Percentiles rank a stretch among this genome's conserved stretches.
These are phyloP conservation scores for Boletus huronensis DNA, from an alignment of 768 basidiomycete species.

Conservation along the genomic window DNA sequence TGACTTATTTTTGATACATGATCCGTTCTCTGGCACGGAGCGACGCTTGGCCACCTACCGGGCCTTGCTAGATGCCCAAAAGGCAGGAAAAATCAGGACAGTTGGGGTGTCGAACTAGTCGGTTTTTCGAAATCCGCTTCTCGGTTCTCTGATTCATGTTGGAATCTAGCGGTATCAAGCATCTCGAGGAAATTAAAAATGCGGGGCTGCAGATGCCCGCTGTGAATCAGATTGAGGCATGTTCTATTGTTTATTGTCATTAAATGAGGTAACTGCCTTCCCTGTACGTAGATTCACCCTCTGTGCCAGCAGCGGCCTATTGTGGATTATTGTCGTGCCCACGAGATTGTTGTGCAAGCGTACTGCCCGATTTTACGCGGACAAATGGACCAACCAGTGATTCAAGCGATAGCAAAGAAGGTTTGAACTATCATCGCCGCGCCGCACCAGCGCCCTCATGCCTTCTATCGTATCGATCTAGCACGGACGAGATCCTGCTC, in stretches of 20 bases:
- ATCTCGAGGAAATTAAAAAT: constrained; percentile 68
- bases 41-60: constrained; percentile 68
- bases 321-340: constrained; percentile 63
- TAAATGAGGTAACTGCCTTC: constrained; percentile 5
- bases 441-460: constrained; percentile 7
- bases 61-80: constrained; percentile 60
- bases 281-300: constrained; percentile 59
- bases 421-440: constrained; percentile 33
- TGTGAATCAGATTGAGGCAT: constrained; percentile 81
- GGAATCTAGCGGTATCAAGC: constrained; percentile 56
- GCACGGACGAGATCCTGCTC: constrained; percentile 63
- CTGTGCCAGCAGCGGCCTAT: constrained; percentile 80
- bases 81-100: constrained; percentile 60
- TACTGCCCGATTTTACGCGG: constrained; percentile 76
- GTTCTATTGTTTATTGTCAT: constrained; percentile 4
- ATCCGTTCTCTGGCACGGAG: constrained; percentile 60
- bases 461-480: constrained; percentile 24
- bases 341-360: constrained; percentile 64
- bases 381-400: constrained; percentile 46
- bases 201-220: constrained; percentile 63
- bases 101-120: constrained; percentile 88
- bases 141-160: neutral
- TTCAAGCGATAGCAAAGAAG: constrained; percentile 56
- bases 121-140: constrained; percentile 20
- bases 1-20: constrained; percentile 79